Evolutionary conservation across 2,329 filamentous ascomycete species (phyloP), one percentile per base, ranked within the genome.

Genomic region (Colletotrichum sidae): DNA sequence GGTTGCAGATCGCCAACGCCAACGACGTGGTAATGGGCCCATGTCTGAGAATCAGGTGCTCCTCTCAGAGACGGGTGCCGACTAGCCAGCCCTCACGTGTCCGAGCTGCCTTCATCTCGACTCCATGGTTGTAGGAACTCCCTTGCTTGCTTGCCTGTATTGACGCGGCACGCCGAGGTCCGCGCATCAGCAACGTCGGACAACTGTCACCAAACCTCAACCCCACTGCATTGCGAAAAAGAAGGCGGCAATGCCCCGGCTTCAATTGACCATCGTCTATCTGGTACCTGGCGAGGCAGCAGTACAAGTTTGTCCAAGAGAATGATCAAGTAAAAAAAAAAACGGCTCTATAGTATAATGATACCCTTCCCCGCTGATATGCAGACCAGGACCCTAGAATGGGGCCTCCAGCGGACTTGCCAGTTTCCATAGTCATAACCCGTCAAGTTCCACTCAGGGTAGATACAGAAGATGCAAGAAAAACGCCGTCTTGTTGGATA

Each of bases 381-480:
- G 51, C 57, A 46, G 55, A 53, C 34, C 11, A 35, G 50, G 11
- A 45, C 41, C 47, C 45, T 25, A 38, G 35, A 35, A 60, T 15
- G 41, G 62, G 38, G 25, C 42, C 15, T 8, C 13, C 35, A 13
- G 10, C 56, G 34, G 57, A 41, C 49, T 65, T 44, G 15, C 47
- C 25, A 42, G 39, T 65, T 57, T 56, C 51, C 57, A 56, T 52
- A 38, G 56, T 62, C 62, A 61, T 65, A 34, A 56, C 51, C 62
- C 62, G 17, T 62, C 34, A 49, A 56, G 52, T 51, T 62, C 39
- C 51, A 61, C 51, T 38, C 39, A 62, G 62, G 58, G 62, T 61
- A 60, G 61, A 64, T 60, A 65, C 55, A 65, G 58, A 56, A 65
- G 58, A 56, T 62, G 47, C 52, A 58, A 65, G 56, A 46, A 61